phyloP scores from a whole-genome alignment of 805 yeast species.

The Sungouiella blattae region DNA sequence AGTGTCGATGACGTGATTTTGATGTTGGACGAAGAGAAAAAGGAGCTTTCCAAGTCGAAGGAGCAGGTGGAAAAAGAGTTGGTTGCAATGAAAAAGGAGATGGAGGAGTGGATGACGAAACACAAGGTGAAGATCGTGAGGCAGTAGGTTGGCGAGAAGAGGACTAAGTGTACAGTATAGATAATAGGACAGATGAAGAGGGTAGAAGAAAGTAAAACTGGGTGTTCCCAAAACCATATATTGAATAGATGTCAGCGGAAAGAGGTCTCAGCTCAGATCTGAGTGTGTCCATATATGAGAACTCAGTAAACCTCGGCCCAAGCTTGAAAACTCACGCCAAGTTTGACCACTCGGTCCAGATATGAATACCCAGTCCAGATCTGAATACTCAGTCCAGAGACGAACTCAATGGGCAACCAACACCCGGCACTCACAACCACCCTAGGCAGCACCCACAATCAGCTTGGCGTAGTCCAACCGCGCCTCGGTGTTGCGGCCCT shows the following conservation, averaged over 20 bases:
- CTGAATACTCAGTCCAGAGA: no score
- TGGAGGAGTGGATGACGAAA: constrained; percentile 39
- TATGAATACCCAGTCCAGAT: no score
- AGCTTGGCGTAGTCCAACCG: constrained; percentile 31
- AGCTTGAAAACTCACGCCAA: no score
- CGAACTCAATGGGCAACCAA: no score
- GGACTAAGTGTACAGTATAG: not conserved
- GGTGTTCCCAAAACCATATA: not conserved
- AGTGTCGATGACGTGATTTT: constrained; percentile 74
- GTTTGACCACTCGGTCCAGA: no score
- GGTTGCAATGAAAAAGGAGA: constrained; percentile 24
- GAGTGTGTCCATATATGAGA: no score
- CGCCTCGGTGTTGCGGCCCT: constrained; percentile 29
- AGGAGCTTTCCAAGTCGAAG: constrained; percentile 17
- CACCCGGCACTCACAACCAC: no score
- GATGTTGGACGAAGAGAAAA: constrained; percentile 50
- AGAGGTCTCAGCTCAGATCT: no score
- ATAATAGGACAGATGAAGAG: no score
- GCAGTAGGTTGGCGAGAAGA: constrained; percentile 9
- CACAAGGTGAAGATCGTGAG: constrained; percentile 42
- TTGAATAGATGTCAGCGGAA: not conserved
- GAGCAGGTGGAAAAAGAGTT: constrained; percentile 25
- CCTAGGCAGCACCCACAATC: constrained; percentile 9
- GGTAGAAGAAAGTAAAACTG: not conserved
- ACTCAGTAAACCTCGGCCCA: no score